Conservation (phyloP, 116 monocot genomes). For the Phalaenopsis hybrid region DNA sequence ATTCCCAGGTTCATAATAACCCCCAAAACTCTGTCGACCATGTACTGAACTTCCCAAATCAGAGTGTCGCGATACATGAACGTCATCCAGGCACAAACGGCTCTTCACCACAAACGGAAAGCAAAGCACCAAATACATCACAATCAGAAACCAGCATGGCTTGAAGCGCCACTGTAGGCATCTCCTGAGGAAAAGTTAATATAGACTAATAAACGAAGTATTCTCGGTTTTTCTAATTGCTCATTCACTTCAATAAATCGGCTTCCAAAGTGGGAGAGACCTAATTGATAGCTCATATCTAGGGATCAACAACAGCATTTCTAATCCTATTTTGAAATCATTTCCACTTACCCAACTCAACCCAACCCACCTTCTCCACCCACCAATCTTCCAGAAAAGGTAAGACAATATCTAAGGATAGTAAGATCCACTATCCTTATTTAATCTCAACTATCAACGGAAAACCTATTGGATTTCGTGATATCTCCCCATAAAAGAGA, state of each 20-base stretch:
- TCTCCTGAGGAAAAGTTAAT: neutral
- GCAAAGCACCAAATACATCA: constrained; percentile 4
- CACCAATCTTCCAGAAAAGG: neutral
- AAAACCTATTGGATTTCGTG: neutral
- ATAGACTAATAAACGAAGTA: neutral
- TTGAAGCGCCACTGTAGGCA: neutral
- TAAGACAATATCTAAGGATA: neutral
- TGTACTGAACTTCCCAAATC: neutral
- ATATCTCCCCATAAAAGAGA: neutral
- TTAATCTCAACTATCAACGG: neutral
- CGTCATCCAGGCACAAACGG: constrained; percentile 8
- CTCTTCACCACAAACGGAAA: neutral
- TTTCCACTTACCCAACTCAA: constrained; percentile 1
- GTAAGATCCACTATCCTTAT: neutral
- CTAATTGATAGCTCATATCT: neutral
- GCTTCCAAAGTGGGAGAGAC: neutral
- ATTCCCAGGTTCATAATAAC: constrained; percentile 19
- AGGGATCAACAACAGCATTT: neutral
- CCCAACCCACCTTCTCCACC: neutral
- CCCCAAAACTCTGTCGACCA: constrained; percentile 7
- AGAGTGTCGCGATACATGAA: constrained; percentile 4
- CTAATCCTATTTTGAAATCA: constrained; percentile 2
- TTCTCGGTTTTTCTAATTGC: neutral
- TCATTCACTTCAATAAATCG: neutral
- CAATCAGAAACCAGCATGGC: neutral